Evolutionary conservation across 1,139 yeast species (phyloP).

Genomic region (Hemisphaericaspora xylanilytica): DNA sequence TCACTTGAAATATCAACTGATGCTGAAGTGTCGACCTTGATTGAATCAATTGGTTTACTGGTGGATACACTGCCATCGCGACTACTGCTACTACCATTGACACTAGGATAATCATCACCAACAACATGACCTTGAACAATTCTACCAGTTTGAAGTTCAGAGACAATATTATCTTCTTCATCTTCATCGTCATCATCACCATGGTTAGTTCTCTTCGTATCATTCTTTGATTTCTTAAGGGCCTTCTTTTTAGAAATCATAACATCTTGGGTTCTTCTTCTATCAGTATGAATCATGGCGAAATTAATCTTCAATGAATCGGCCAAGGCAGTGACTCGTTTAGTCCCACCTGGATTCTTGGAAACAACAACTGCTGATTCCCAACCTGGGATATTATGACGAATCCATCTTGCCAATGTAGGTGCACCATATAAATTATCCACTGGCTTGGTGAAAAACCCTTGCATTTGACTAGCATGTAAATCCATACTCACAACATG

Average conservation of each 20-base stretch:
- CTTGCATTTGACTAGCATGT: conserved; percentile 99
- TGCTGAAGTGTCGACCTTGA: conserved; percentile 12
- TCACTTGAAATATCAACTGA: conserved; percentile 33
- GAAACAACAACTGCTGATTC: conserved; percentile 82
- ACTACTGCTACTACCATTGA: conserved; percentile 7
- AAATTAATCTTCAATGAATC: conserved; percentile 93
- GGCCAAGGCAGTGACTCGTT: conserved; percentile 94
- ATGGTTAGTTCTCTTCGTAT: not conserved
- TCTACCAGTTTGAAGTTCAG: conserved; percentile 93
- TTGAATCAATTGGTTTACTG: conserved; percentile 1
- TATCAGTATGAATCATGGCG: conserved; percentile 98
- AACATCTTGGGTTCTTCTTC: conserved; percentile 82
- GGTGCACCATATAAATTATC: conserved; percentile 97
- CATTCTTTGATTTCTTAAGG: conserved; percentile 23
- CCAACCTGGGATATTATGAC: conserved; percentile 83
- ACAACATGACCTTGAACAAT: conserved; percentile 97
- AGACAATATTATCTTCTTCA: conserved; percentile 65
- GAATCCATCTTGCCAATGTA: conserved; percentile 93
- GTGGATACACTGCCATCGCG: not conserved
- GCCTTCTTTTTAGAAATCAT: conserved; percentile 42
- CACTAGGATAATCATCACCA: conserved; percentile 58
- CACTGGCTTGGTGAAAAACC: conserved; percentile 94
- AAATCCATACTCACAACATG: conserved; percentile 97
- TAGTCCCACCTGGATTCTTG: conserved; percentile 98
- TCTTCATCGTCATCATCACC: conserved; percentile 38